phyloP scores from a whole-genome alignment of 345 rosid species.

The Euphorbia tirucalli region DNA sequence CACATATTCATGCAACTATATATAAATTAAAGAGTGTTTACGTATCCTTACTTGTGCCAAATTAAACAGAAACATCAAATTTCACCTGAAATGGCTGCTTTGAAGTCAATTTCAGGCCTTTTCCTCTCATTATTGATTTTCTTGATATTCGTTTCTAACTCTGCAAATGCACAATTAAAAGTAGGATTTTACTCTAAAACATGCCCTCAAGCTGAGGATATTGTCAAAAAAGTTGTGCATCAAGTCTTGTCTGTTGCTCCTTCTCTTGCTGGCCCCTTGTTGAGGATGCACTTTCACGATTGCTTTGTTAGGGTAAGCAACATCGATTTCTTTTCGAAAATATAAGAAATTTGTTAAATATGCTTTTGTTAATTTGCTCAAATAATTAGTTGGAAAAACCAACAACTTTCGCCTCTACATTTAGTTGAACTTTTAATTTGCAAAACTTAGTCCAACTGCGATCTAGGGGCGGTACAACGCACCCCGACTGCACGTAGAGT shows the following conservation, averaged over 20 bases:
- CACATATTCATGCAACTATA: neutral
- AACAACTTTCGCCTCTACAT: too few species aligned
- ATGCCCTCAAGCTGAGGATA: slow-evolving; percentile 51
- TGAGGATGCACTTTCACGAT: slow-evolving; percentile 81
- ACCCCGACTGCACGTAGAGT: too few species aligned
- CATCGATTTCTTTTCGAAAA: too few species aligned
- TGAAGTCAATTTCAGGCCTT: slow-evolving; percentile 27
- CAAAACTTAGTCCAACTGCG: too few species aligned
- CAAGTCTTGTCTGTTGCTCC: slow-evolving; percentile 40
- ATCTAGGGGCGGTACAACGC: too few species aligned
- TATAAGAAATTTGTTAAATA: too few species aligned
- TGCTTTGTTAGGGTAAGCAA: slow-evolving; percentile 62
- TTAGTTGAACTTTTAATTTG: too few species aligned
- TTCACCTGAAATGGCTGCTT: slow-evolving; percentile 27
- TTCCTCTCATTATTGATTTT: slow-evolving; percentile 25
- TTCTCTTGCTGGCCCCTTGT: slow-evolving; percentile 51
- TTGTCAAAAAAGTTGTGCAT: slow-evolving; percentile 30
- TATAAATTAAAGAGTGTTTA: slow-evolving; percentile 8
- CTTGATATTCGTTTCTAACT: slow-evolving; percentile 22
- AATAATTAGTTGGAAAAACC: too few species aligned
- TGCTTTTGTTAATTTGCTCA: too few species aligned
- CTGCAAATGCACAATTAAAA: slow-evolving; percentile 39
- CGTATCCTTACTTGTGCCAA: too few species aligned
- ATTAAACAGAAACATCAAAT: neutral
- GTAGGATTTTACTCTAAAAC: slow-evolving; percentile 52